Base-by-base conservation (phyloP, 495 filamentous ascomycete genomes). In the Cairneyella variabilis region DNA sequence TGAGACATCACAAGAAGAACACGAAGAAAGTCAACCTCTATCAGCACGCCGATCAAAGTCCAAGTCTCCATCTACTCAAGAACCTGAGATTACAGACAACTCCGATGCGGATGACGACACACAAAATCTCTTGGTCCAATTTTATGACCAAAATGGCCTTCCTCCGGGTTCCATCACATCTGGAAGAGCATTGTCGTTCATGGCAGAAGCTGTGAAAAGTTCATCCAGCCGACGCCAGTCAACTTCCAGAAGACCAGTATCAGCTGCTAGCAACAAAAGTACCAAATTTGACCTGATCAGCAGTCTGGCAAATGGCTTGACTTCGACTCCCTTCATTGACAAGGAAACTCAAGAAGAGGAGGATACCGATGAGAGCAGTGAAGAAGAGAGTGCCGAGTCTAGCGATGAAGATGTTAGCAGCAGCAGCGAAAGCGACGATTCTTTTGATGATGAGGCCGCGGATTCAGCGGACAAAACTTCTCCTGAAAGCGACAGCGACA, bases 91-190 rank as follows among this genome's bases (percentile, higher is more conserved):
- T 25, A 3, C n/a, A 16, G 56, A 49, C 32, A 34, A 22, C 17
- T 21, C 43, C 17, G 30, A 25, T 6, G 58, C 55, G 28, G 21
- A n/a, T 12, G 51, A 48, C 12, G 53, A 51, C 20, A 38, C 8
- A 17, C 28, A 32, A 7, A 34, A 55, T 34, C 7, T 47, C n/a
- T 18, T 55, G n/a, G 9, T 59, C 3, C 55, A 55, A 9, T 65
- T 62, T 6, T 78, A 69, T 46, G 77, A 80, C 51, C 60, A 70
- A 14, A 66, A 74, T 40, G 77, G 77, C 0, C 70, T 79, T 28
- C 77, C 77, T 6, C 60, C 69, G 8, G 77, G 77, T 10, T 76
- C 76, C 6, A 73, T 78, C 34, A 54, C 69, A 14, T 70, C 67
- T 12, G 59, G 62, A 4, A 65, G 48, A 53, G 58, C 45, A 27